Conservation (phyloP, 2,329 filamentous ascomycete species). For the Knoxdaviesia proteae region DNA sequence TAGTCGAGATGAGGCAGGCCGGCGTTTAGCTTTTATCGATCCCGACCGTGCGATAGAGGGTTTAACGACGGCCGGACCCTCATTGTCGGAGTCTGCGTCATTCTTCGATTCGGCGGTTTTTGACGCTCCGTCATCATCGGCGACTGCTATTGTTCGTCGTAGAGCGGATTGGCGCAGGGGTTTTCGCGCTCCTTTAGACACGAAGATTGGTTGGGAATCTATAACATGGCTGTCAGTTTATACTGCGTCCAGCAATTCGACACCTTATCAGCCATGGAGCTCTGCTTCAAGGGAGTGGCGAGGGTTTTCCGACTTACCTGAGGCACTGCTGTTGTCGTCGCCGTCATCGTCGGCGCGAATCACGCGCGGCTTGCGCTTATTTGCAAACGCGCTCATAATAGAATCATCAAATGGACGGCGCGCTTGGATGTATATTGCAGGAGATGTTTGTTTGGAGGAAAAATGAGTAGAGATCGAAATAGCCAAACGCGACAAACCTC, state of each 20-base stretch:
- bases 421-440: too few species aligned
- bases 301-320: too few species aligned
- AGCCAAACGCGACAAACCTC: too few species aligned
- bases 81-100: slow-evolving; percentile 13
- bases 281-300: too few species aligned
- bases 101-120: slow-evolving; percentile 6
- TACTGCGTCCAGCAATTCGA: too few species aligned
- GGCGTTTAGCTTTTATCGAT: slow-evolving; percentile 45
- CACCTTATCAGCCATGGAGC: too few species aligned
- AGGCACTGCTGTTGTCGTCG: not conserved
- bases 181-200: slow-evolving; percentile 24
- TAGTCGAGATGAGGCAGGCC: slow-evolving; percentile 40
- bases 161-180: slow-evolving; percentile 36
- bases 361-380: slow-evolving; percentile 52
- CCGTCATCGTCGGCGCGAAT: slow-evolving; percentile 38
- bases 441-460: too few species aligned
- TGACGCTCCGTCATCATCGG: slow-evolving; percentile 11
- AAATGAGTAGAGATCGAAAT: too few species aligned
- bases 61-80: slow-evolving; percentile 26
- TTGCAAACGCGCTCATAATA: slow-evolving; percentile 30
- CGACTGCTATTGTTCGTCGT: slow-evolving; percentile 31
- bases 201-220: not conserved
- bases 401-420: too few species aligned
- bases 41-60: slow-evolving; percentile 24
- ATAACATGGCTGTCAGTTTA: too few species aligned